A percentile compares a stretch with the other conserved stretches of the same genome.
Evolutionary conservation across 805 yeast species (phyloP).

Genomic region (Nakazawaea wyomingensis): DNA sequence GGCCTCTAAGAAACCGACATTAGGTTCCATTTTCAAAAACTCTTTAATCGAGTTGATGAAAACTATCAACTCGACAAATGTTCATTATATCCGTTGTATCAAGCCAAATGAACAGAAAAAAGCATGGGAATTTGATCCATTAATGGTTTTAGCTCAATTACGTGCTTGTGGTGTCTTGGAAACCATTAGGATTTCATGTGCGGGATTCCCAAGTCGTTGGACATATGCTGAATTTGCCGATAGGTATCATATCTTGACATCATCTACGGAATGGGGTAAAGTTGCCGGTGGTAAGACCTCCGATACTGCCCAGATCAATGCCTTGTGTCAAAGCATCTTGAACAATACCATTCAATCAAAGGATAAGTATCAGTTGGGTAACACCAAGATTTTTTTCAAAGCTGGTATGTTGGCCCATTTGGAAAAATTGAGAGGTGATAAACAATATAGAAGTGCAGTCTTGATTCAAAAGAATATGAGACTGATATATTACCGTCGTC

Average conservation of each 20-base stretch:
- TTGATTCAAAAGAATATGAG: conserved; percentile 81
- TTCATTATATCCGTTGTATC: conserved; percentile 94
- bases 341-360: conserved; percentile 57
- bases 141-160: conserved; percentile 91
- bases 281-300: conserved; percentile 47
- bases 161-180: conserved; percentile 99
- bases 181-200: conserved; percentile 93
- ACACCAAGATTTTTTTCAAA: conserved; percentile 89
- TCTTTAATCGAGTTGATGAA: conserved; percentile 90
- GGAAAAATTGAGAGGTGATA: conserved; percentile 79
- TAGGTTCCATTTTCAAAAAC: conserved; percentile 90
- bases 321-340: conserved; percentile 66
- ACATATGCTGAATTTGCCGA: conserved; percentile 89
- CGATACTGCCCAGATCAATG: conserved; percentile 51
- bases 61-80: conserved; percentile 91
- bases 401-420: conserved; percentile 94
- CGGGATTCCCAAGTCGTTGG: conserved; percentile 97
- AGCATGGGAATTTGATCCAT: conserved; percentile 94
- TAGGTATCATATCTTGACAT: conserved; percentile 78
- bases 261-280: conserved; percentile 62
- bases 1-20: conserved; percentile 71
- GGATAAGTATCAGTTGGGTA: conserved; percentile 80
- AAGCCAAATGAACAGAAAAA: conserved; percentile 92
- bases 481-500: conserved; percentile 55
- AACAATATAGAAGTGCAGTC: conserved; percentile 72